Conservation (phyloP, 495 filamentous ascomycete species). For the Aspergillus avenaceus region DNA sequence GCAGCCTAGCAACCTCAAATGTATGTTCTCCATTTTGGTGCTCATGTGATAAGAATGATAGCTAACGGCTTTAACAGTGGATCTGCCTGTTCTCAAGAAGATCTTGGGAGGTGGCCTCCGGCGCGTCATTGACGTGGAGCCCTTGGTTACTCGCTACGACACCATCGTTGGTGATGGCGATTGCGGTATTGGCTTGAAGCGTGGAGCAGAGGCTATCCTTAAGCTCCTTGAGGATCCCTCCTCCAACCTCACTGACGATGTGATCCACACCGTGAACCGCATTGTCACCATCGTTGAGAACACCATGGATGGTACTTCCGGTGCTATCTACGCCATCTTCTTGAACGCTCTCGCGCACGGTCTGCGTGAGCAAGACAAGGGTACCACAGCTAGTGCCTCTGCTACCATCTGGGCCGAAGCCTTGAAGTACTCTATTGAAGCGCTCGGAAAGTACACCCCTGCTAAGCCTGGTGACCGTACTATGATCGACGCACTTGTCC, state of each 20-base stretch:
- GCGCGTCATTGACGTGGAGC: conserved; percentile 70
- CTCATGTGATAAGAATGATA: not conserved
- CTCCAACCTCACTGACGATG: conserved; percentile 58
- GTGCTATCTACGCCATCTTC: conserved; percentile 94
- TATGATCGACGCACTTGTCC: conserved; percentile 82
- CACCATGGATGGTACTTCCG: conserved; percentile 93
- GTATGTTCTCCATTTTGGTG: conserved; percentile 29
- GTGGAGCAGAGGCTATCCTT: conserved; percentile 84
- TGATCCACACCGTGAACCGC: conserved; percentile 63
- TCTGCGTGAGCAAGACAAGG: conserved; percentile 55
- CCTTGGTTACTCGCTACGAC: conserved; percentile 83
- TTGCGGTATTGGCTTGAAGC: conserved; percentile 85
- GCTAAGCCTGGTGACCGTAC: conserved; percentile 87
- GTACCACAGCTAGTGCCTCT: conserved; percentile 45
- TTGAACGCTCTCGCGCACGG: conserved; percentile 81
- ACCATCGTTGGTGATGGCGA: conserved; percentile 94
- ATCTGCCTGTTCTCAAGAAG: conserved; percentile 52
- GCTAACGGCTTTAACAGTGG: conserved; percentile 46
- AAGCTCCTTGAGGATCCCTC: conserved; percentile 52
- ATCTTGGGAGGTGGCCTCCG: conserved; percentile 65
- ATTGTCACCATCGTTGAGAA: conserved; percentile 84
- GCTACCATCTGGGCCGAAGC: conserved; percentile 70
- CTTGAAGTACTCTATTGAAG: conserved; percentile 62
- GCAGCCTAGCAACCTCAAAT: conserved; percentile 65
- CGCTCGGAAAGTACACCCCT: conserved; percentile 80